Percentiles rank a stretch among this genome's conserved stretches.
Evolutionary conservation across 2,329 filamentous ascomycete species (phyloP).

Genomic region (Fusarium secorum): DNA sequence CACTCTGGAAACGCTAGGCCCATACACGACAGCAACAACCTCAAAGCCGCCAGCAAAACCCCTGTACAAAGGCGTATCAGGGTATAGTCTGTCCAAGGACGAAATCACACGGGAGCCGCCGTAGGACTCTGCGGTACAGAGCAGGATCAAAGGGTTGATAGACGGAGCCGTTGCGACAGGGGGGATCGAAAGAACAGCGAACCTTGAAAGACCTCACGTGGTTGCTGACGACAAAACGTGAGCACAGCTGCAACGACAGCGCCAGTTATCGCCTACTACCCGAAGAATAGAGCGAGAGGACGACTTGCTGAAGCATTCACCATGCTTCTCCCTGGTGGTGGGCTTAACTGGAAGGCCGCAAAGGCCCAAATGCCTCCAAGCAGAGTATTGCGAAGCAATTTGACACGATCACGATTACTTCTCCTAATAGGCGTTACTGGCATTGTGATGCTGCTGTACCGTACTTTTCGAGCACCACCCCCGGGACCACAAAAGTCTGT

Average conservation of each 20-base stretch:
- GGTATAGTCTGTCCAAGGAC: slow-evolving; percentile 12
- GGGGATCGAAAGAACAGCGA: not conserved
- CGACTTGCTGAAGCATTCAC: slow-evolving; percentile 45
- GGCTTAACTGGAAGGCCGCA: slow-evolving; percentile 91
- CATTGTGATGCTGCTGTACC: slow-evolving; percentile 84
- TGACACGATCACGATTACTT: slow-evolving; percentile 81
- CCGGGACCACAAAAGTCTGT: slow-evolving; percentile 88
- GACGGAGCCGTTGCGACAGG: slow-evolving; percentile 6
- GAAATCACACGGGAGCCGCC: not conserved
- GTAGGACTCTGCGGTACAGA: not conserved
- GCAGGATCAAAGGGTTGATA: slow-evolving; percentile 7
- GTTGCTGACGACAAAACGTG: slow-evolving; percentile 14
- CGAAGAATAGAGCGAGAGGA: slow-evolving; percentile 26
- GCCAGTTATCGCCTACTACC: not conserved
- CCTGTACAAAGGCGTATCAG: slow-evolving; percentile 24
- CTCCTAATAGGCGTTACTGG: slow-evolving; percentile 75
- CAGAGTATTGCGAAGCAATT: slow-evolving; percentile 72
- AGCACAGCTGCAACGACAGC: slow-evolving; percentile 10
- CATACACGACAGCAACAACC: slow-evolving; percentile 23
- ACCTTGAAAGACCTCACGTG: slow-evolving; percentile 2
- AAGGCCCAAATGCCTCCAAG: slow-evolving; percentile 80
- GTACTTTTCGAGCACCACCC: slow-evolving; percentile 80
- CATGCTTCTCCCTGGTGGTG: slow-evolving; percentile 91
- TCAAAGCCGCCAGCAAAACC: slow-evolving; percentile 25
- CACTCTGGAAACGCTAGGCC: slow-evolving; percentile 18